Percentiles rank a stretch among this genome's conserved stretches.
These are phyloP conservation scores for Mortierella sp. DNA, from an alignment of 371 early-diverging fungal genomes.

Conservation along the genomic window DNA sequence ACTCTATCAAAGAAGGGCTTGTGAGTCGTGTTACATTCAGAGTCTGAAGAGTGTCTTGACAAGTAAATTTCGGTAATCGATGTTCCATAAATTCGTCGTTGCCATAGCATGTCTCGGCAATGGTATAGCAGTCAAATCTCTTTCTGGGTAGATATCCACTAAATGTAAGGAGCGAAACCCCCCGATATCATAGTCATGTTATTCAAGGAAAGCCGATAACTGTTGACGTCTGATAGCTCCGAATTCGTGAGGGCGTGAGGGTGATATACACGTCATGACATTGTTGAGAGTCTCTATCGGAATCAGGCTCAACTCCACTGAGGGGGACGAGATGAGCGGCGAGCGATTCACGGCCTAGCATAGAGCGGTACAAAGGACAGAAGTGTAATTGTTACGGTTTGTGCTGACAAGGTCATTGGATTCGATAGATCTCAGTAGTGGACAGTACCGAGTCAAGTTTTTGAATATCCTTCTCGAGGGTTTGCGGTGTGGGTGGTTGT, in stretches of 20 bases:
- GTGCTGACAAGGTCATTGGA: not conserved
- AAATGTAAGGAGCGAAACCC: constrained; percentile 8
- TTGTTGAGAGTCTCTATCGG: not conserved
- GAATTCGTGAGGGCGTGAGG: constrained; percentile 6
- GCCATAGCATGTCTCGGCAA: not conserved
- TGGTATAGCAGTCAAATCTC: not conserved
- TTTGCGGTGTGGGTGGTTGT: not conserved
- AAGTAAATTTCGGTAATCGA: constrained; percentile 6
- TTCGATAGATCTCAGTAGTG: constrained; percentile 5
- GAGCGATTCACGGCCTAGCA: not conserved
- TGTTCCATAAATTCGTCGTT: not conserved
- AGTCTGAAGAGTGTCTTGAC: not conserved
- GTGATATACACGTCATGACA: not conserved
- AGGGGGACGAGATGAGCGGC: not conserved
- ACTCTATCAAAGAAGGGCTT: constrained; percentile 9
- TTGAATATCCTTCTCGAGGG: constrained; percentile 1
- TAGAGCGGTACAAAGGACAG: not conserved
- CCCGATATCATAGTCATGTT: constrained; percentile 11
- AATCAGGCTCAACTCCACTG: not conserved
- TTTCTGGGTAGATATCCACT: not conserved
- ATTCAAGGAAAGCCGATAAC: constrained; percentile 5
- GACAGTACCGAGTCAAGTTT: not conserved
- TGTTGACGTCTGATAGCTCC: not conserved
- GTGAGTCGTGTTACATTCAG: constrained; percentile 11
- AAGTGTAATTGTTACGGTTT: not conserved